Conservation (phyloP, 371 early-diverging fungal genomes). For the Zychaea mexicana region DNA sequence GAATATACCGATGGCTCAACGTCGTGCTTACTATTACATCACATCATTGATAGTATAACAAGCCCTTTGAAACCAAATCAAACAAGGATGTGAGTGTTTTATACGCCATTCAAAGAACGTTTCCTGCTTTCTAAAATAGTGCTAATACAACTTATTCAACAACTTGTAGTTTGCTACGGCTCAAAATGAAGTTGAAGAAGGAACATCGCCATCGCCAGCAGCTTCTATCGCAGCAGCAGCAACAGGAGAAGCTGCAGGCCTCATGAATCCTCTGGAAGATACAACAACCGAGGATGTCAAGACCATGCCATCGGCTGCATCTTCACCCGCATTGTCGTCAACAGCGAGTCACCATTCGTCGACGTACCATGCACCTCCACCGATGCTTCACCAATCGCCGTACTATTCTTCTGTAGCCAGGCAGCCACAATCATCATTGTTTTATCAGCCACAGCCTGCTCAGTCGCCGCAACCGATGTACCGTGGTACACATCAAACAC, state of each 20-base stretch:
- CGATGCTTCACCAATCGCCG: not conserved
- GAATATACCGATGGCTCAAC: not conserved
- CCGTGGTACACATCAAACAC: not conserved
- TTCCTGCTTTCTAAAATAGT: not conserved
- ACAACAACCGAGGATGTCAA: not conserved
- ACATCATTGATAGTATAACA: conserved; percentile 28
- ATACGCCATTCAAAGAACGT: not conserved
- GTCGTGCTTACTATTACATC: not conserved
- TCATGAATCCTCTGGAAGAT: not conserved
- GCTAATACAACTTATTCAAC: no score
- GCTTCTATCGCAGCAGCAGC: not conserved
- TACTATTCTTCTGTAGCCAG: not conserved
- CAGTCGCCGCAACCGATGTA: conserved; percentile 3
- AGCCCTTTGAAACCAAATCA: conserved; percentile 43
- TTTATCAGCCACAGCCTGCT: not conserved
- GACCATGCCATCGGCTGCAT: not conserved
- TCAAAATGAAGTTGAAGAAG: not conserved
- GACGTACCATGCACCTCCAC: not conserved
- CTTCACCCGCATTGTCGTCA: not conserved
- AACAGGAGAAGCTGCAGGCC: not conserved
- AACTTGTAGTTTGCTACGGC: not conserved
- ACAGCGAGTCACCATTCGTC: not conserved
- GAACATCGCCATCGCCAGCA: not conserved
- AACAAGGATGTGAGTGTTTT: conserved; percentile 37
- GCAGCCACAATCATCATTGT: not conserved